These are phyloP conservation scores for slime mould (Dictyostelium discoideum) DNA, from an alignment of 78 protist genomes.

Conservation along the genomic window DNA sequence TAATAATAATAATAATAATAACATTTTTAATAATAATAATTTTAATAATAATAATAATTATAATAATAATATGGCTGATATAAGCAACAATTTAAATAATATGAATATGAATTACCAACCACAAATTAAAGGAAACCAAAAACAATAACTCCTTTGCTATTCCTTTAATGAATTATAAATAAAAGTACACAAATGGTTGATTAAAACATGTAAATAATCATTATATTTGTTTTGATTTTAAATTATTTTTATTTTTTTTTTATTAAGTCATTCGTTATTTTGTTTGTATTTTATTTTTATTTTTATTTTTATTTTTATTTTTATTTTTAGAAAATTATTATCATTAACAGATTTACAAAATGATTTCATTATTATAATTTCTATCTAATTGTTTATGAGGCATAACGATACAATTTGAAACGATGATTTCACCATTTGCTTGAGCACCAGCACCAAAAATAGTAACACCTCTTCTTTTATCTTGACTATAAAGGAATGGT, in stretches of 20 bases:
- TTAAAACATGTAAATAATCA: background rate
- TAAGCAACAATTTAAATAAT: background rate
- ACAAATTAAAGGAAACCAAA: background rate
- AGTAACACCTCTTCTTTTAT: constrained; percentile 75
- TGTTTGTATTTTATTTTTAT: background rate
- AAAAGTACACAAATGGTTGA: background rate
- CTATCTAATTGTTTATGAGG: constrained; percentile 82
- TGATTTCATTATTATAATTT: constrained; percentile 67
- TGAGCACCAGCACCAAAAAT: constrained; percentile 81
- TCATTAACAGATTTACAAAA: constrained; percentile 30
- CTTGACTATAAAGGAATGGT: constrained; percentile 60
- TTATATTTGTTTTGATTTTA: too few relatives aligned
- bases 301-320: background rate
- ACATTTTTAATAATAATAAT: background rate
- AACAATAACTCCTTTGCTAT: background rate
- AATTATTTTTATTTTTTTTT: too few relatives aligned
- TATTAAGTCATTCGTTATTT: too few relatives aligned
- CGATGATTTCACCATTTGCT: constrained; percentile 66
- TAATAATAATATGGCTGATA: background rate
- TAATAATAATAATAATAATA: background rate
- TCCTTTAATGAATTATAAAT: background rate
- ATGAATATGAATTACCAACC: background rate
- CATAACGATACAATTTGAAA: constrained; percentile 81
- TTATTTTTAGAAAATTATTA: background rate
- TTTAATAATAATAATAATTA: background rate